Conservation (phyloP, 768 basidiomycete species). For the Xerocomus potaroensis region DNA sequence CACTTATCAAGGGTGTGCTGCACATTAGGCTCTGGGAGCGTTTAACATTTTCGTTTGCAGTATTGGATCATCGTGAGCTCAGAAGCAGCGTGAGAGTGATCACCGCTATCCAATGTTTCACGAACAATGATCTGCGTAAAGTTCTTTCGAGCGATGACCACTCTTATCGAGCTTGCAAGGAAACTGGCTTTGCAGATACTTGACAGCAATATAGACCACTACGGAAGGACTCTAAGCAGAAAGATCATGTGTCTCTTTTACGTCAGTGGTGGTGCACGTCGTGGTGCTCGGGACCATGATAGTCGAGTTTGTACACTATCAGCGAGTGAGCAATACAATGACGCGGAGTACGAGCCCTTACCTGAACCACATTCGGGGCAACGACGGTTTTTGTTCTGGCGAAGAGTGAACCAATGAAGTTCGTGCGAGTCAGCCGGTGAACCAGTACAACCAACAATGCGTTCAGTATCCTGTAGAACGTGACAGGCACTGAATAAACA, state of each 20-base stretch:
- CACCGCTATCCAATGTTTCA: background rate
- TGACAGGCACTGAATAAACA: constrained; percentile 1
- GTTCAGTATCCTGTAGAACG: constrained; percentile 61
- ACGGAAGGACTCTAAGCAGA: constrained; percentile 9
- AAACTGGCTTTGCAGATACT: constrained; percentile 1
- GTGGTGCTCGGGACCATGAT: constrained; percentile 54
- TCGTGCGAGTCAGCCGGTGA: constrained; percentile 95
- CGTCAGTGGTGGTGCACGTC: constrained; percentile 44
- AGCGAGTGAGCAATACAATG: constrained; percentile 4
- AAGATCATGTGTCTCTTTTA: constrained; percentile 3
- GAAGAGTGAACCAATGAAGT: constrained; percentile 75
- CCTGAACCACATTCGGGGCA: constrained; percentile 95
- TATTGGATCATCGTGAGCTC: background rate
- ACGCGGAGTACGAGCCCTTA: constrained; percentile 35
- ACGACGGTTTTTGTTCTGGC: constrained; percentile 63
- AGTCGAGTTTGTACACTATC: constrained; percentile 71
- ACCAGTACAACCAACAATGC: constrained; percentile 93
- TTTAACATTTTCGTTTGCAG: background rate
- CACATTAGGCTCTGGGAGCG: background rate
- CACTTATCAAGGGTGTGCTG: background rate
- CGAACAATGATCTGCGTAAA: background rate
- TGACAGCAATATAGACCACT: constrained; percentile 14
- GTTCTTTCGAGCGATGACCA: background rate
- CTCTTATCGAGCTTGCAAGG: background rate
- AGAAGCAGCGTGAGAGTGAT: background rate